Percentiles rank a stretch among this genome's conserved stretches.
Conservation (phyloP, 1,139 yeast genomes). For the Debaryomyces udenii region DNA sequence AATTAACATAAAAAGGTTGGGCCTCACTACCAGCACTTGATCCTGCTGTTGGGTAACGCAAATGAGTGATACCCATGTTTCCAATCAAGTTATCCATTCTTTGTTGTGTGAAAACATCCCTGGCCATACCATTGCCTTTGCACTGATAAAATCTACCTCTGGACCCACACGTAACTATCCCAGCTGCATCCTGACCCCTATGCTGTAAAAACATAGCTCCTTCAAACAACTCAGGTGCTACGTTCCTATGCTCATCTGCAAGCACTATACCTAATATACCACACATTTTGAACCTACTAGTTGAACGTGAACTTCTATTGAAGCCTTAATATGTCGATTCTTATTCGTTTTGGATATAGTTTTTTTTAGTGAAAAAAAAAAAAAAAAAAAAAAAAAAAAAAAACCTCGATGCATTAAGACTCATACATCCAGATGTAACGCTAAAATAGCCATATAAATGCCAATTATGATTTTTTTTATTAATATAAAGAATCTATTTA, state of each 20-base stretch:
- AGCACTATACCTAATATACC: conserved; percentile 89
- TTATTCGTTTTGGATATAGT: conserved; percentile 1
- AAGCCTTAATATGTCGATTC: conserved; percentile 1
- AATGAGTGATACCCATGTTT: conserved; percentile 92
- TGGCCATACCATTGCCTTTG: conserved; percentile 98
- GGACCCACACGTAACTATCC: conserved; percentile 93
- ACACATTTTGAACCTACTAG: conserved; percentile 63
- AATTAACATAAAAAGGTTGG: conserved; percentile 96
- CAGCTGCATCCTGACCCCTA: conserved; percentile 99
- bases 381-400: too few species aligned
- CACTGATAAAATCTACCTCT: conserved; percentile 95
- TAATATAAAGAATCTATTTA: conserved; percentile 5
- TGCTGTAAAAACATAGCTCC: conserved; percentile 94
- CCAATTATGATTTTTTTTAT: conserved; percentile 8
- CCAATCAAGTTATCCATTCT: conserved; percentile 84
- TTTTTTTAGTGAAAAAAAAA: too few species aligned
- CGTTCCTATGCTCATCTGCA: conserved; percentile 72
- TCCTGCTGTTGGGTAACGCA: conserved; percentile 99
- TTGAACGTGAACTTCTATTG: background rate
- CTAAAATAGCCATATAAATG: background rate
- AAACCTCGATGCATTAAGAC: conserved; percentile 5
- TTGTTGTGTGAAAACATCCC: conserved; percentile 89
- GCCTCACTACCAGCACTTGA: conserved; percentile 96
- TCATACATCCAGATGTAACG: background rate
- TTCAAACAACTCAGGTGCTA: conserved; percentile 88